phyloP scores from a whole-genome alignment of 441 rosid species.

The Populus hybrid region DNA sequence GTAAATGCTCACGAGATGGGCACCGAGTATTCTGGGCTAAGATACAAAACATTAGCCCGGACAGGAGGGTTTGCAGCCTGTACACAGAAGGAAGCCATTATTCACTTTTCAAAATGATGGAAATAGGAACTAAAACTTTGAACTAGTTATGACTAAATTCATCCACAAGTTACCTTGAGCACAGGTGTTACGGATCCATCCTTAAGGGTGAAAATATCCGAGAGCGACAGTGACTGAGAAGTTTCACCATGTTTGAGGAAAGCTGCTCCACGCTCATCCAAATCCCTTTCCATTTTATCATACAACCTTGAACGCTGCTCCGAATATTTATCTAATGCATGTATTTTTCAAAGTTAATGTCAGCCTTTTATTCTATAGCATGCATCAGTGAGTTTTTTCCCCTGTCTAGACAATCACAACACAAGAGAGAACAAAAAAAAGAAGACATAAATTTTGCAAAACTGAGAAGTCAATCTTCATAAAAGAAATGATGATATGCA shows the following conservation, averaged over 20 bases:
- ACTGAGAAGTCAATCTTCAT: neutral
- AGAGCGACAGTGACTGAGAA: slow-evolving; percentile 78
- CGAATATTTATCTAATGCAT: slow-evolving; percentile 50
- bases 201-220: slow-evolving; percentile 67
- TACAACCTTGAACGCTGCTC: slow-evolving; percentile 61
- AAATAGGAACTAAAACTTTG: slow-evolving; percentile 3
- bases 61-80: slow-evolving; percentile 92
- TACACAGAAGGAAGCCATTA: slow-evolving; percentile 17
- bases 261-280: slow-evolving; percentile 64
- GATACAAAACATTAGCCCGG: slow-evolving; percentile 79
- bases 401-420: neutral
- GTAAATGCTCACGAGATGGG: slow-evolving; percentile 68
- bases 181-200: slow-evolving; percentile 68
- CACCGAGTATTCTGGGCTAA: slow-evolving; percentile 60
- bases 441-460: neutral
- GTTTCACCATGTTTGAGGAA: slow-evolving; percentile 89
- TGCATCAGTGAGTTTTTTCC: neutral
- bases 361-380: neutral
- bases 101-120: neutral
- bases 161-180: slow-evolving; percentile 51
- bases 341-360: slow-evolving; percentile 14
- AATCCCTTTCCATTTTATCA: slow-evolving; percentile 75
- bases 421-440: neutral
- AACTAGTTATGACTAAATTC: slow-evolving; percentile 5
- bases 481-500: neutral